Evolutionary conservation across 768 basidiomycete genomes (phyloP), one percentile per base, ranked within the genome.

Genomic region (Panaeolus papilionaceus): DNA sequence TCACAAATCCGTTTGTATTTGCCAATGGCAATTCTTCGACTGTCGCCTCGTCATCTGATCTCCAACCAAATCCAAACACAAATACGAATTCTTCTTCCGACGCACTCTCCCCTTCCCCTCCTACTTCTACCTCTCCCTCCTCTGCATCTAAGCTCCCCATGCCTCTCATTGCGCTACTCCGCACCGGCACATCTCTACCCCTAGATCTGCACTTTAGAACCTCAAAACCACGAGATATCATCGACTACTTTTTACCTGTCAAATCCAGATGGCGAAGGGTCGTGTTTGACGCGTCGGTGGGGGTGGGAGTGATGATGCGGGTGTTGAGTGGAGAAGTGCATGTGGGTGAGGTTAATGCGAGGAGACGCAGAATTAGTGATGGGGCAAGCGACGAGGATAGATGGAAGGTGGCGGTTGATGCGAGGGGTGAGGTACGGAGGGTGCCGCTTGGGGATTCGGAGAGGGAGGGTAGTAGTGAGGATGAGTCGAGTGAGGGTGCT

Each of bases 381-480:
- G 7, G 10, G 8, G 54, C 12, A 33, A 28, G 28, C 33, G 54
- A 37, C 14, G 28, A 4, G 54, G 54, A 58, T 16, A 23, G 33
- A 12, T 58, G 54, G 54, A 28, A 12, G 14, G 26, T n/a, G 6
- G 11, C 11, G 26, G 54, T 58, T 58, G 54, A 58, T 37, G 11
- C 5, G 14, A 28, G 54, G 14, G 54, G 54, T 4, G 54, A 58
- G 28, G 9, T 58, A 4, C 33, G 14, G 54, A 58, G 54, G 11
- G 28, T 58, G 4, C 28, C 33, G 8, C 12, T 58, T 33, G 33
- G 28, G 3, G 28, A 58, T 58, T 28, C 12, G 26, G 54, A 58
- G 54, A 58, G 54, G 26, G 54, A 58, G 33, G 33, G 33, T 33
- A 33, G 33, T 37, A 58, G 54, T 58, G 54, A 58, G 11, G 54